phyloP scores from a whole-genome alignment of 2,329 filamentous ascomycete species.

The Cercospora janseana region DNA sequence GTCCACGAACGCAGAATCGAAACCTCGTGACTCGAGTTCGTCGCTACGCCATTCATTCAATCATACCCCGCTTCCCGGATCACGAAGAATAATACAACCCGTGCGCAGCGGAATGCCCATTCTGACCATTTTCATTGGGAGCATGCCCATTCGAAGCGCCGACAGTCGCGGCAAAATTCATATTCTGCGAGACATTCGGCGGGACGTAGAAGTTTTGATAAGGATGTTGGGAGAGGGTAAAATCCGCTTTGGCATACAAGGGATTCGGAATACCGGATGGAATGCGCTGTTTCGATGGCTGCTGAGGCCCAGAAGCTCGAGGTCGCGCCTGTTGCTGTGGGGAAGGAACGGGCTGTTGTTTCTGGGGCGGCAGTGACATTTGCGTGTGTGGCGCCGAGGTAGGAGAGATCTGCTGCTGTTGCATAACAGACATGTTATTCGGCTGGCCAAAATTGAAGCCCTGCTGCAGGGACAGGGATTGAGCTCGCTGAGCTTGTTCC shows the following conservation, averaged over 20 bases:
- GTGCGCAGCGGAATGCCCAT: too few relatives aligned
- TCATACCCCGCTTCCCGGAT: too few relatives aligned
- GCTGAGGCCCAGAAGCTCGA: conserved; percentile 18
- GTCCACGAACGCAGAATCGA: too few relatives aligned
- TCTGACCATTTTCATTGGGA: too few relatives aligned
- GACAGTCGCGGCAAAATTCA: conserved; percentile 4
- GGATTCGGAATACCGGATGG: conserved; percentile 64
- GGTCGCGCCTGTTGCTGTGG: conserved; percentile 17
- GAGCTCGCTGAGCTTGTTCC: conserved; percentile 31
- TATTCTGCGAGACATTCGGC: conserved; percentile 42
- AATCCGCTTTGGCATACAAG: conserved; percentile 68
- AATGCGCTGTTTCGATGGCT: conserved; percentile 33
- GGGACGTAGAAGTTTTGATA: conserved; percentile 80
- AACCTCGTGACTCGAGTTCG: too few relatives aligned
- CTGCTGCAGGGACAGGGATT: conserved; percentile 28
- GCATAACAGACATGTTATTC: conserved; percentile 23
- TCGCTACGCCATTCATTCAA: too few relatives aligned
- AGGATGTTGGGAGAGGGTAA: conserved; percentile 73
- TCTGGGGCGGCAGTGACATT: conserved; percentile 28
- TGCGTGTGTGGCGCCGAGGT: too few relatives aligned
- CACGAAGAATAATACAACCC: too few relatives aligned
- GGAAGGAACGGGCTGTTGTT: conserved; percentile 34
- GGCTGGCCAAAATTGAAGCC: conserved; percentile 28
- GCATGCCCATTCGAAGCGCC: too few relatives aligned
- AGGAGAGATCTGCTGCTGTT: conserved; percentile 27